Conservation (phyloP, 2,329 filamentous ascomycete genomes). For the Seiridium unicorne region DNA sequence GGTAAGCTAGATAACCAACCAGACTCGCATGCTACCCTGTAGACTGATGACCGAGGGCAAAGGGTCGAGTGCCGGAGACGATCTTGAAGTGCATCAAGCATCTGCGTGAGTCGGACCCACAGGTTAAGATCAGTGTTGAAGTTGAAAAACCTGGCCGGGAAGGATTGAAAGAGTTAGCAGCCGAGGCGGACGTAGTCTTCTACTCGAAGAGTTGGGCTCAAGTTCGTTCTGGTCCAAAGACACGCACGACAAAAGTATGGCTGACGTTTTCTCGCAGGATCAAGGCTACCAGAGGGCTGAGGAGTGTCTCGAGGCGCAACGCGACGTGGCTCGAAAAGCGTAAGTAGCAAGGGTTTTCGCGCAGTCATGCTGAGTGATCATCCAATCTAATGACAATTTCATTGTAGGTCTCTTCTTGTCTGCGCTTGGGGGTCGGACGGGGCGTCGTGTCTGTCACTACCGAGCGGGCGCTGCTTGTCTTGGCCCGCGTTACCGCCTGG, state of each 20-base stretch:
- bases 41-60: constrained; percentile 18
- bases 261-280: constrained; percentile 20
- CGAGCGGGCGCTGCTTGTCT: constrained; percentile 32
- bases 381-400: constrained; percentile 7
- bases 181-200: constrained; percentile 68
- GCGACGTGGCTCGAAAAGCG: constrained; percentile 28
- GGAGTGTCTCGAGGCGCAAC: constrained; percentile 27
- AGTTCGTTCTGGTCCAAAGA: constrained; percentile 38
- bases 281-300: constrained; percentile 27
- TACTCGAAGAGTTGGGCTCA: constrained; percentile 71
- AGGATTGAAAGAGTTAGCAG: constrained; percentile 58
- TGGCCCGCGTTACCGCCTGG: constrained; percentile 40
- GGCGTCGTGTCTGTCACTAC: constrained; percentile 43
- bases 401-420: constrained; percentile 20
- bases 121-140: constrained; percentile 63
- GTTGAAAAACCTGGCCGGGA: constrained; percentile 66
- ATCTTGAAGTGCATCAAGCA: constrained; percentile 58
- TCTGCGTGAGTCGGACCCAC: constrained; percentile 45
- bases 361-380: neutral
- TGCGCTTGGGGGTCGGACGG: constrained; percentile 45
- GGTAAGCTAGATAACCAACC: constrained; percentile 34
- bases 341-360: constrained; percentile 22
- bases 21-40: constrained; percentile 9
- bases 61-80: constrained; percentile 65
- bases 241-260: neutral